Base-by-base conservation (phyloP, 2,329 filamentous ascomycete genomes). In the Sporothrix globosa region DNA sequence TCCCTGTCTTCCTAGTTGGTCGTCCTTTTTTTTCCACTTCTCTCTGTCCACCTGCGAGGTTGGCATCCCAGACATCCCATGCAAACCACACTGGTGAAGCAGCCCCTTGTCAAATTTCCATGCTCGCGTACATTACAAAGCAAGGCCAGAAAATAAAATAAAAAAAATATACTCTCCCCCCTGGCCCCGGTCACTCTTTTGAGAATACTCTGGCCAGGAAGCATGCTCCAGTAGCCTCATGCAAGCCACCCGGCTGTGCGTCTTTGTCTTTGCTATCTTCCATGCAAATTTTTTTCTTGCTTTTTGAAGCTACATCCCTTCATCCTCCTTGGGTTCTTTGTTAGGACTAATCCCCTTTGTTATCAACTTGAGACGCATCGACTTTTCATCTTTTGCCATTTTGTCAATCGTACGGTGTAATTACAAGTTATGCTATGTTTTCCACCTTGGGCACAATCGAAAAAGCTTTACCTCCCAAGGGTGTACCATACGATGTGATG, bases 41-140 rank as follows among this genome's bases (percentile, higher is more conserved):
- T 9, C 58, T 44, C 39, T 24, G 17, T 27, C 58, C 39, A 46
- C 39, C 39, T 27, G 41, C 58, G 44, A 27, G 58, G 58, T 13
- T 46, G 58, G 11, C 39, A 46, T 61, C 58, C 58, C n/a, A 61
- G 54, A 60, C 30, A 60, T 10, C 24, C 50, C 41, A 44, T 14
- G 27, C 53, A 41, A 21, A 34, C 56, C 41, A 44, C 6, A 44
- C 2, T 44, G 3, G 34, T 34, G 34, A 34, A 34, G 34, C 3
- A 6, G 34, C 11, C 58, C 58, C 58, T 44, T 21, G 58, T 63
- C 58, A 63, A 61, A 63, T 63, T 46, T 63, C n/a, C 41, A 46
- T 27, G 13, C 58, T 63, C 13, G 39, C 11, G 58, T 46, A 46
- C 53, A 11, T 14, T 24, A 24, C n/a, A 21, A 63, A 27, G 21